phyloP scores from a whole-genome alignment of 805 yeast genomes.

The Candida golubevii region DNA sequence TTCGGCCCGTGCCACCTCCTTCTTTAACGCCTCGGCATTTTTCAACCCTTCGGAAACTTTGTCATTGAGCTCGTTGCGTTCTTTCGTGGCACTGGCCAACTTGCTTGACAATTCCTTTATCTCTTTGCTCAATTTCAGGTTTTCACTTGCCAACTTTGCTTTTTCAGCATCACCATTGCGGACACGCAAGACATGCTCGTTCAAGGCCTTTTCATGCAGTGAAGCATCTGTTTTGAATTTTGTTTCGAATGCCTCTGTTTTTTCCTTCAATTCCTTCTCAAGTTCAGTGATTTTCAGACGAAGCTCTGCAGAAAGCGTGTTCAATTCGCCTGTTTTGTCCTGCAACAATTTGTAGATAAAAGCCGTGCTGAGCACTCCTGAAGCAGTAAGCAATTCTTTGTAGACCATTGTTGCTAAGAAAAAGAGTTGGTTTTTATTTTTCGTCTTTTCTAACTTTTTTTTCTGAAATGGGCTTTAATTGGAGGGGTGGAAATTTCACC shows the following conservation, averaged over 20 bases:
- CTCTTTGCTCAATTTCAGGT: constrained; percentile 1
- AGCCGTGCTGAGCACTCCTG: constrained; percentile 8
- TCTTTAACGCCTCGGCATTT: constrained; percentile 3
- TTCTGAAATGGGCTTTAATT: not conserved
- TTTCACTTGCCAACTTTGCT: constrained; percentile 2
- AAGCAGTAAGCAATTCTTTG: constrained; percentile 6
- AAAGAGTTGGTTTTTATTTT: not conserved
- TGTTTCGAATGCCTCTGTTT: constrained; percentile 1
- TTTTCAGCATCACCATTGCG: constrained; percentile 2
- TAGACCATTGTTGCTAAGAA: constrained; percentile 2
- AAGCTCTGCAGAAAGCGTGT: not conserved
- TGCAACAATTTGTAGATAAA: constrained; percentile 9
- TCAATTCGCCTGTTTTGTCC: constrained; percentile 5
- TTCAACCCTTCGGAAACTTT: constrained; percentile 1
- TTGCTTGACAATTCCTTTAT: constrained; percentile 1
- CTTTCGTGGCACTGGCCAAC: constrained; percentile 1
- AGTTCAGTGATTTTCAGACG: constrained; percentile 4
- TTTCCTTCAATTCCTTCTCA: constrained; percentile 6
- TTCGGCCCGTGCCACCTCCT: constrained; percentile 1
- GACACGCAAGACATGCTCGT: not conserved
- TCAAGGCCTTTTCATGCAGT: constrained; percentile 1
- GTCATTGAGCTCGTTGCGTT: not conserved
- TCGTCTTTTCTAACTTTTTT: no score
- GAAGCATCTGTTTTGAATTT: constrained; percentile 1
- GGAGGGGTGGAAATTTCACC: not conserved